These are phyloP conservation scores for Gossypium raimondii DNA, from an alignment of 345 rosid species.

Conservation along the genomic window DNA sequence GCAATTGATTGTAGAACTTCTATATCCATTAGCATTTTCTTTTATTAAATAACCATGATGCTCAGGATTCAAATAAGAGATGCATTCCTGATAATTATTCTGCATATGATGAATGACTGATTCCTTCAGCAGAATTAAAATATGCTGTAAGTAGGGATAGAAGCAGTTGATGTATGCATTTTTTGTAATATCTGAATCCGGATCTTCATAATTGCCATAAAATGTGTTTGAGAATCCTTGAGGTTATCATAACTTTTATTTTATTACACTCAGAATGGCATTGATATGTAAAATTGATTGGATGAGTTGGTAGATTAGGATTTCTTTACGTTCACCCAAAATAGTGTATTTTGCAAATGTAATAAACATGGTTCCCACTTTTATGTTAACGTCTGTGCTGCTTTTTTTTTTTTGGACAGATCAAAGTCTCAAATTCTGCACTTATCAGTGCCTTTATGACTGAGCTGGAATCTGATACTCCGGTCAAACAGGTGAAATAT, in stretches of 20 bases:
- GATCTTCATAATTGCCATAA: neutral
- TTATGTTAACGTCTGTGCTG: neutral
- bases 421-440: slow-evolving; percentile 95
- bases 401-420: slow-evolving; percentile 37
- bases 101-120: neutral
- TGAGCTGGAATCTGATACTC: slow-evolving; percentile 81
- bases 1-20: neutral
- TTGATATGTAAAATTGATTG: neutral
- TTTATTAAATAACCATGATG: neutral
- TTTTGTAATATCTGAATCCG: neutral
- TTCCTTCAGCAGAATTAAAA: neutral
- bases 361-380: neutral
- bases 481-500: slow-evolving; percentile 72
- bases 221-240: neutral
- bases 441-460: slow-evolving; percentile 98
- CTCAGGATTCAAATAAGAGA: no score
- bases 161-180: neutral
- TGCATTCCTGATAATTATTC: neutral
- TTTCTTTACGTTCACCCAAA: neutral
- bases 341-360: neutral
- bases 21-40: neutral
- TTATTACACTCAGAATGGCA: neutral
- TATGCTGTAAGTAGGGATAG: neutral
- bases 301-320: neutral
- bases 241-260: neutral